phyloP scores from a whole-genome alignment of 768 basidiomycete genomes.

The Pleurotus eryngii region DNA sequence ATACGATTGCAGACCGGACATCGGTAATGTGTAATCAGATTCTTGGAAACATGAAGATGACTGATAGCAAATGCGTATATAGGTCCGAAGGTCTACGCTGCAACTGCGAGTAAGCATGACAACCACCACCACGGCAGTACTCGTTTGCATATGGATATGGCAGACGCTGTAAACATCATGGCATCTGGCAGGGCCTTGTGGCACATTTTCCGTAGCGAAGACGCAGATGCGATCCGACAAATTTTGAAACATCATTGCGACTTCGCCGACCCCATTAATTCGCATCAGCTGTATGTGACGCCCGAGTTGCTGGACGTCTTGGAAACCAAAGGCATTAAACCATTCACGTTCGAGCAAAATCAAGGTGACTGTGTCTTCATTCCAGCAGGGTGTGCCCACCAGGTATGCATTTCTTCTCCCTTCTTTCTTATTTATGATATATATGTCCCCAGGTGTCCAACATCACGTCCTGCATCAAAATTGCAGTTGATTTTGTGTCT shows the following conservation, averaged over 20 bases:
- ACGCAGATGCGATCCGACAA: slow-evolving; percentile 49
- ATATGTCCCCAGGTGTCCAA: slow-evolving; percentile 4
- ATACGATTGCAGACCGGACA: not conserved
- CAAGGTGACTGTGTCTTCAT: slow-evolving; percentile 75
- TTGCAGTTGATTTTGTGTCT: slow-evolving; percentile 4
- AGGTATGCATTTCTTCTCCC: slow-evolving; percentile 35
- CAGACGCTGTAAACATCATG: slow-evolving; percentile 72
- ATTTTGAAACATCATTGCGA: slow-evolving; percentile 38
- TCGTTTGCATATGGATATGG: slow-evolving; percentile 68
- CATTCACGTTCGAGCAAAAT: slow-evolving; percentile 61
- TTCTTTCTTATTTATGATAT: not conserved
- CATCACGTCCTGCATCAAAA: not conserved
- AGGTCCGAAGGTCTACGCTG: slow-evolving; percentile 76
- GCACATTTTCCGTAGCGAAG: slow-evolving; percentile 64
- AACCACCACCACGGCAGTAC: slow-evolving; percentile 60
- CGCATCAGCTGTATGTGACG: not conserved
- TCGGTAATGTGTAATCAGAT: not conserved
- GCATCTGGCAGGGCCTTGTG: slow-evolving; percentile 62
- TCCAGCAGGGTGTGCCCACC: slow-evolving; percentile 68
- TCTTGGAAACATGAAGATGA: slow-evolving; percentile 7
- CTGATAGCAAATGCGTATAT: not conserved
- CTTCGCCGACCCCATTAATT: slow-evolving; percentile 2
- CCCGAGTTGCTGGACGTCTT: slow-evolving; percentile 49
- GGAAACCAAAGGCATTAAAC: slow-evolving; percentile 51
- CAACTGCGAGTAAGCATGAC: slow-evolving; percentile 50